A percentile compares a stretch with the other conserved stretches of the same genome.
Evolutionary conservation across 2,329 filamentous ascomycete species (phyloP).

Genomic region (Chaetomiaceae sp.): DNA sequence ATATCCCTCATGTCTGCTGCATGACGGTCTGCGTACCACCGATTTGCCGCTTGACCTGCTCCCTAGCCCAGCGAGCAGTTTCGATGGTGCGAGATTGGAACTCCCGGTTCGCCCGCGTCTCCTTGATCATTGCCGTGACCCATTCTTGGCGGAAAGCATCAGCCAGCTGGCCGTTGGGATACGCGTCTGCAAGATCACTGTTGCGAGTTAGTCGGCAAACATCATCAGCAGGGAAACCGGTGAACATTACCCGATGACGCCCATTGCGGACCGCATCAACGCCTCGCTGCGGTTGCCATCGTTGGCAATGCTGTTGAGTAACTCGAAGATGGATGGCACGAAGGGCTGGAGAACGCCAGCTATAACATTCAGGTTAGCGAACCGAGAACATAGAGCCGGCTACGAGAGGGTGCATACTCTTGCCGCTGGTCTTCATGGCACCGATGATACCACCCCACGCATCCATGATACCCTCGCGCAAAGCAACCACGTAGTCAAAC

Average conservation of each 20-base stretch:
- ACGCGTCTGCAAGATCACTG: slow-evolving; percentile 90
- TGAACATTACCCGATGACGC: slow-evolving; percentile 79
- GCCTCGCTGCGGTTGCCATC: slow-evolving; percentile 89
- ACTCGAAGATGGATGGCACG: slow-evolving; percentile 78
- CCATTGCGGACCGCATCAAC: slow-evolving; percentile 90
- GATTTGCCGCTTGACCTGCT: slow-evolving; percentile 92
- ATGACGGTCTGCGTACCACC: slow-evolving; percentile 51
- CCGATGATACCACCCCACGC: slow-evolving; percentile 96
- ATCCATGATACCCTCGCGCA: slow-evolving; percentile 98
- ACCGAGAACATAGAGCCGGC: background rate
- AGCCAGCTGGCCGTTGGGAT: slow-evolving; percentile 82
- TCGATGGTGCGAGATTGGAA: slow-evolving; percentile 82
- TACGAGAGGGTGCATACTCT: slow-evolving; percentile 52
- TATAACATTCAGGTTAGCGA: slow-evolving; percentile 38
- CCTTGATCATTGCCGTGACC: slow-evolving; percentile 84
- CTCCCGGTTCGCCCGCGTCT: slow-evolving; percentile 84
- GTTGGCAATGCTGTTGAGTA: slow-evolving; percentile 73
- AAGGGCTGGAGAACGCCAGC: slow-evolving; percentile 70
- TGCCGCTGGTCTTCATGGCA: slow-evolving; percentile 79
- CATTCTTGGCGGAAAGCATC: slow-evolving; percentile 86
- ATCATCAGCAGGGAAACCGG: background rate
- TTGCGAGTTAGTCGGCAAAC: slow-evolving; percentile 33
- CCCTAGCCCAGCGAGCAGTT: slow-evolving; percentile 93
- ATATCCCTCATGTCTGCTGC: slow-evolving; percentile 44
- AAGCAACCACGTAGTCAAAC: slow-evolving; percentile 91